Evolutionary conservation across 1,139 yeast species (phyloP).

Genomic region (Saccharomycopsis hybrid): DNA sequence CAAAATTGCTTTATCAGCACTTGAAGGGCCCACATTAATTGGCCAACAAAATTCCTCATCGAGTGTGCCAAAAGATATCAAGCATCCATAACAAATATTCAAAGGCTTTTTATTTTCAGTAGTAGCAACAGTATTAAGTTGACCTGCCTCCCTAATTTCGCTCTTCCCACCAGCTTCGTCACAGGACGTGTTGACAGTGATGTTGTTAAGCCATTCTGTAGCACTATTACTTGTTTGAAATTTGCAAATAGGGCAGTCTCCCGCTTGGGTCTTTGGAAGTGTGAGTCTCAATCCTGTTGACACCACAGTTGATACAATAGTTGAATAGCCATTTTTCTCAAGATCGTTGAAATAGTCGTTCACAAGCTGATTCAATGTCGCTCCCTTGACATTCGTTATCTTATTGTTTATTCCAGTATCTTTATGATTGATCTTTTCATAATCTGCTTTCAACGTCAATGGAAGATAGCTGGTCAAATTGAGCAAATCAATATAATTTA

Average conservation of each 20-base stretch:
- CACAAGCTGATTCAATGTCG: constrained; percentile 77
- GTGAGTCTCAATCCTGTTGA: constrained; percentile 80
- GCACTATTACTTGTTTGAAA: constrained; percentile 32
- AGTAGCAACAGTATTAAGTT: constrained; percentile 14
- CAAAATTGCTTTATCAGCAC: constrained; percentile 34
- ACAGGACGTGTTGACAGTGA: constrained; percentile 61
- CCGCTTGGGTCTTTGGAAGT: constrained; percentile 34
- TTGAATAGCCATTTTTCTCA: constrained; percentile 75
- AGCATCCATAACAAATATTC: constrained; percentile 66
- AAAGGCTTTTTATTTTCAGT: background rate
- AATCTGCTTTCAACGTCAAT: background rate
- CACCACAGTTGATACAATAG: constrained; percentile 89
- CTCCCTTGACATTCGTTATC: constrained; percentile 41
- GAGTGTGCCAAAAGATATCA: constrained; percentile 41
- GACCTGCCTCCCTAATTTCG: constrained; percentile 37
- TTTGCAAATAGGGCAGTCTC: constrained; percentile 14
- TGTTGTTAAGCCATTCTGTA: constrained; percentile 60
- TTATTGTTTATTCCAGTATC: constrained; percentile 8
- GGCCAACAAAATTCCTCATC: constrained; percentile 54
- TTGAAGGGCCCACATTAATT: constrained; percentile 27
- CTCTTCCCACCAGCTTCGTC: constrained; percentile 40
- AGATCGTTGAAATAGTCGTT: constrained; percentile 65
- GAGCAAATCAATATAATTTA: constrained; percentile 41
- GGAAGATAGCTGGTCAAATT: constrained; percentile 8
- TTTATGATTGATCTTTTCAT: constrained; percentile 6